These are phyloP conservation scores for Cairneyella variabilis DNA, from an alignment of 495 filamentous ascomycete species.

Conservation along the genomic window DNA sequence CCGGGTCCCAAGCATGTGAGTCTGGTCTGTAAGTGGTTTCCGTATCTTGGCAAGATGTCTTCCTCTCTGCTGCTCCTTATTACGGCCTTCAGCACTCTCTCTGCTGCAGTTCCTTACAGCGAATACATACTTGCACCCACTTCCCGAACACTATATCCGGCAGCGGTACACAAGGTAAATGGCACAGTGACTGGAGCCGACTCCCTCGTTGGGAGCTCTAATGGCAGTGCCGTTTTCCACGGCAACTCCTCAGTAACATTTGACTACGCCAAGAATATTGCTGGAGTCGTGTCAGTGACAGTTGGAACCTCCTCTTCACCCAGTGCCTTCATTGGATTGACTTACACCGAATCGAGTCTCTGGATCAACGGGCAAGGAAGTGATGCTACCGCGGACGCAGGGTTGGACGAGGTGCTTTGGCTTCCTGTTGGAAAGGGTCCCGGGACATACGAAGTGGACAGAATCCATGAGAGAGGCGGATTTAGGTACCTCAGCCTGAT, in stretches of 20 bases:
- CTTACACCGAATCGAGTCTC: conserved; percentile 57
- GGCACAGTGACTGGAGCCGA: background rate
- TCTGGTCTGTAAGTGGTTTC: background rate
- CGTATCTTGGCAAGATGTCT: background rate
- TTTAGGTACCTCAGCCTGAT: conserved; percentile 48
- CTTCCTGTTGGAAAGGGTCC: conserved; percentile 43
- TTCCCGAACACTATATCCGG: background rate
- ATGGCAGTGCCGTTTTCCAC: background rate
- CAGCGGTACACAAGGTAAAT: background rate
- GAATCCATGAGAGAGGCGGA: conserved; percentile 46
- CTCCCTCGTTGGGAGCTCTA: background rate
- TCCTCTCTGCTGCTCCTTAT: background rate
- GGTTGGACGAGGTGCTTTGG: conserved; percentile 50
- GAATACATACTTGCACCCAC: conserved; percentile 8
- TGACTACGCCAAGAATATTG: conserved; percentile 54
- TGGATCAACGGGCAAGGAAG: conserved; percentile 54
- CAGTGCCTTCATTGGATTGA: conserved; percentile 47
- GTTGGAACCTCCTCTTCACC: conserved; percentile 38
- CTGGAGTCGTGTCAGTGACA: conserved; percentile 48
- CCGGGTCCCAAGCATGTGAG: background rate
- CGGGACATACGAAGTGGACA: conserved; percentile 2
- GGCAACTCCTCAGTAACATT: conserved; percentile 34
- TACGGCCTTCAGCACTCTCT: background rate
- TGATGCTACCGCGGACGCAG: conserved; percentile 50
- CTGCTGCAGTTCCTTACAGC: background rate